Conservation (phyloP, 1,284 basidiomycete species). For the Ustilago loliicola region DNA sequence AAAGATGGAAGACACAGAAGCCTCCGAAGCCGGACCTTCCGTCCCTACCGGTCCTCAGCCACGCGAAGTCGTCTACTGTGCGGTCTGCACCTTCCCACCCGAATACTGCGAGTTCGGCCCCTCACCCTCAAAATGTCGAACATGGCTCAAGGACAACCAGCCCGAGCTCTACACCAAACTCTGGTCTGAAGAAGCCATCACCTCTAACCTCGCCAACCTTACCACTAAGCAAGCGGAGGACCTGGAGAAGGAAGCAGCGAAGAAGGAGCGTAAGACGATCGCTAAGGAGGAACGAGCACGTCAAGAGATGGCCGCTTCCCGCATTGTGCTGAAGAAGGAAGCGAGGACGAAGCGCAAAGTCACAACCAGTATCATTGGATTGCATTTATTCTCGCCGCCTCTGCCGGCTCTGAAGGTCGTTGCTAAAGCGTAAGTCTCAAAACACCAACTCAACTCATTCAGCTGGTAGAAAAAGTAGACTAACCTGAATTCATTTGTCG, state of each 20-base stretch:
- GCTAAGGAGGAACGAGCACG: slow-evolving; percentile 67
- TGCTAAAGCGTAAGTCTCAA: slow-evolving; percentile 62
- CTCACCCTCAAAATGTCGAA: slow-evolving; percentile 61
- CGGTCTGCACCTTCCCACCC: slow-evolving; percentile 67
- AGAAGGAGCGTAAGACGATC: slow-evolving; percentile 68
- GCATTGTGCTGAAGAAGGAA: slow-evolving; percentile 64
- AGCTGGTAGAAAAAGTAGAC: background rate
- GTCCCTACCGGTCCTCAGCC: slow-evolving; percentile 44
- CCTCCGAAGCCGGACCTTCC: slow-evolving; percentile 46
- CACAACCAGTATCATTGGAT: slow-evolving; percentile 63
- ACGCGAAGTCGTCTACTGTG: slow-evolving; percentile 59
- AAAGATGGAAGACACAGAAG: slow-evolving; percentile 37
- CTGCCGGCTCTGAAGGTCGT: slow-evolving; percentile 67
- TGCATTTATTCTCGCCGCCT: slow-evolving; percentile 68
- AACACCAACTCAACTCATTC: background rate
- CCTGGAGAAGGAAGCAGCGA: slow-evolving; percentile 65
- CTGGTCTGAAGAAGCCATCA: slow-evolving; percentile 66
- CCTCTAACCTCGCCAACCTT: slow-evolving; percentile 60
- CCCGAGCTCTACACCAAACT: slow-evolving; percentile 54
- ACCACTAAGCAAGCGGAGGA: slow-evolving; percentile 68
- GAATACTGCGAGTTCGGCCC: slow-evolving; percentile 70
- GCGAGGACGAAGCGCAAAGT: slow-evolving; percentile 69
- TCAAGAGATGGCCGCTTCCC: slow-evolving; percentile 58
- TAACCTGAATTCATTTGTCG: slow-evolving; percentile 6
- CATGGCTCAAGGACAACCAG: slow-evolving; percentile 60